Conservation (phyloP, 2,329 filamentous ascomycete genomes). For the Diaporthe caulivora region DNA sequence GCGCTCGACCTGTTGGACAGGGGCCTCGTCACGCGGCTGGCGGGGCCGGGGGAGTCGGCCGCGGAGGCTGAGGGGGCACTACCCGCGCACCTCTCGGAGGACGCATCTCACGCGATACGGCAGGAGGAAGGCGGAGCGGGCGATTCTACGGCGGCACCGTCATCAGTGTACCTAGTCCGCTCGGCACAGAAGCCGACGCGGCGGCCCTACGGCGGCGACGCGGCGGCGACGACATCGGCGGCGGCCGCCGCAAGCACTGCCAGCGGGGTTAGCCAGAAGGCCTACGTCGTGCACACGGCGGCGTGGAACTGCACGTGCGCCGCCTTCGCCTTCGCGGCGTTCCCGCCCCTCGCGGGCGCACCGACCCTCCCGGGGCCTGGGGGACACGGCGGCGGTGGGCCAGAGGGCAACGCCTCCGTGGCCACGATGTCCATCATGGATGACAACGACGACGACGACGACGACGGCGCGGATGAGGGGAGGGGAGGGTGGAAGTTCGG, state of each 20-base stretch:
- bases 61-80: background rate
- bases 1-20: constrained; percentile 91
- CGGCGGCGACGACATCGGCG: background rate
- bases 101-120: background rate
- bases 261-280: constrained; percentile 34
- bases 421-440: background rate
- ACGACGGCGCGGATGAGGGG: constrained; percentile 13
- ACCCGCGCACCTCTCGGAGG: background rate
- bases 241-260: constrained; percentile 39
- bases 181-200: constrained; percentile 61
- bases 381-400: constrained; percentile 29
- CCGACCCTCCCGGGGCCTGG: constrained; percentile 17
- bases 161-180: constrained; percentile 71
- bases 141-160: constrained; percentile 4
- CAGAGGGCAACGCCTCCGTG: constrained; percentile 17
- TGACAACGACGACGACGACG: constrained; percentile 5
- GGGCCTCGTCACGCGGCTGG: constrained; percentile 72
- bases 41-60: constrained; percentile 41
- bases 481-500: constrained; percentile 59
- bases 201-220: constrained; percentile 46
- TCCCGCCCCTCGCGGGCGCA: constrained; percentile 55
- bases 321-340: constrained; percentile 81
- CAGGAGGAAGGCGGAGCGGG: background rate
- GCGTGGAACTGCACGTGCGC: constrained; percentile 94
- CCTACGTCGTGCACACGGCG: constrained; percentile 78